Conservation (phyloP, 2,329 filamentous ascomycete species). For the Penicillium sp. region DNA sequence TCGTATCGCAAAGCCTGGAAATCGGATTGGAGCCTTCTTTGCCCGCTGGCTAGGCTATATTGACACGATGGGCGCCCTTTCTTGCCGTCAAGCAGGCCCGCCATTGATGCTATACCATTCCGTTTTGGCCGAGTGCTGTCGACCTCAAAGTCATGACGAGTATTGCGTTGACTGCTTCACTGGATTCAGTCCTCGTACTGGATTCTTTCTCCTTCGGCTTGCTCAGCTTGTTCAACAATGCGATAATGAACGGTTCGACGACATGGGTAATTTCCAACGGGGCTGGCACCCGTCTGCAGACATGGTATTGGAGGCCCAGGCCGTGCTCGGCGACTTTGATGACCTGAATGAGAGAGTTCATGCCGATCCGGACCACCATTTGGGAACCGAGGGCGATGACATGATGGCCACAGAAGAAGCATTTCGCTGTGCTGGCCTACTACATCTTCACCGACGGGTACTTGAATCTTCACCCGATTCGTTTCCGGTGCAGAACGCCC, state of each 20-base stretch:
- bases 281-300: conserved; percentile 63
- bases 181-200: conserved; percentile 73
- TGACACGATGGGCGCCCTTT: conserved; percentile 74
- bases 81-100: conserved; percentile 59
- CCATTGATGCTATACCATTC: conserved; percentile 58
- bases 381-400: conserved; percentile 47
- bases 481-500: conserved; percentile 63
- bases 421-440: conserved; percentile 76
- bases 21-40: conserved; percentile 71
- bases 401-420: conserved; percentile 72
- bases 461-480: conserved; percentile 64
- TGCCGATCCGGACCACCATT: conserved; percentile 46
- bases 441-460: conserved; percentile 75
- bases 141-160: conserved; percentile 61
- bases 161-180: conserved; percentile 79
- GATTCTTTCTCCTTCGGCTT: conserved; percentile 71
- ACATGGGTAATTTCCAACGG: conserved; percentile 53
- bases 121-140: conserved; percentile 51
- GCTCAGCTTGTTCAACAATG: conserved; percentile 71
- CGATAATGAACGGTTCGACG: conserved; percentile 66
- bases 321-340: conserved; percentile 64
- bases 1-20: conserved; percentile 56
- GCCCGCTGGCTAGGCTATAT: conserved; percentile 84
- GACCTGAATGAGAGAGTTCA: conserved; percentile 54
- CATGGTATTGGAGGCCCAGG: conserved; percentile 60